A percentile compares a stretch with the other conserved stretches of the same genome.
phyloP scores from a whole-genome alignment of 2,329 filamentous ascomycete genomes.

The Colletotrichum gigasporum region DNA sequence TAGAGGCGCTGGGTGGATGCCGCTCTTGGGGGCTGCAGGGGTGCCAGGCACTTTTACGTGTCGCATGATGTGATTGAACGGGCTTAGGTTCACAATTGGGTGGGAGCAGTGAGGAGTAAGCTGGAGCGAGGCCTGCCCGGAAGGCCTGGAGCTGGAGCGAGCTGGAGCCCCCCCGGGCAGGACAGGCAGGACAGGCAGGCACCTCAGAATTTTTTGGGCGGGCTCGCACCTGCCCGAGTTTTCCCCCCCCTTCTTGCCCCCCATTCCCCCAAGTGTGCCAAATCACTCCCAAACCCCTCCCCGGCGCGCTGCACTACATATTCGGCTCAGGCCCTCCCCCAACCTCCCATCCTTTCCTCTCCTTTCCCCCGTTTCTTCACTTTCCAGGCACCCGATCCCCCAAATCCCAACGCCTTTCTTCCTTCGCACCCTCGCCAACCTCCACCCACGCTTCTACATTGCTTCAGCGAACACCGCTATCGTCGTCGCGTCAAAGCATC shows the following conservation, averaged over 20 bases:
- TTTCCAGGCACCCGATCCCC: conserved; percentile 23
- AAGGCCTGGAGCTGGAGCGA: conserved; percentile 8
- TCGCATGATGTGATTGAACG: conserved; percentile 30
- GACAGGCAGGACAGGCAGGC: neutral
- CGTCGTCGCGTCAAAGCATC: conserved; percentile 27
- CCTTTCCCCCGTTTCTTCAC: conserved; percentile 31
- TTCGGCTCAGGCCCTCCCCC: conserved; percentile 29
- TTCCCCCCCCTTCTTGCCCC: conserved; percentile 39
- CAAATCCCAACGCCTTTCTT: conserved; percentile 30
- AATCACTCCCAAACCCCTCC: conserved; percentile 31
- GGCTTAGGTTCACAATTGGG: conserved; percentile 15
- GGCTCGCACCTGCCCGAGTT: conserved; percentile 43
- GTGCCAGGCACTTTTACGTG: conserved; percentile 18
- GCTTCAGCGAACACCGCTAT: conserved; percentile 14
- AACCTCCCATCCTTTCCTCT: conserved; percentile 38
- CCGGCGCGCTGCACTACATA: conserved; percentile 29
- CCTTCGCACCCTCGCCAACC: conserved; percentile 39
- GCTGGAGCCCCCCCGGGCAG: neutral
- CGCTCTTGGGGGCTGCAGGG: conserved; percentile 25
- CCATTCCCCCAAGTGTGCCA: conserved; percentile 26
- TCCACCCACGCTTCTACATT: conserved; percentile 36
- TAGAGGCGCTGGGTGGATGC: conserved; percentile 29
- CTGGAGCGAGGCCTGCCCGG: neutral
- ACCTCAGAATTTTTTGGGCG: conserved; percentile 15
- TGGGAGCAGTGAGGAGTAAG: neutral